These are phyloP conservation scores for Phytopythium montanum DNA, from an alignment of 352 stramenopile genomes.

Conservation along the genomic window DNA sequence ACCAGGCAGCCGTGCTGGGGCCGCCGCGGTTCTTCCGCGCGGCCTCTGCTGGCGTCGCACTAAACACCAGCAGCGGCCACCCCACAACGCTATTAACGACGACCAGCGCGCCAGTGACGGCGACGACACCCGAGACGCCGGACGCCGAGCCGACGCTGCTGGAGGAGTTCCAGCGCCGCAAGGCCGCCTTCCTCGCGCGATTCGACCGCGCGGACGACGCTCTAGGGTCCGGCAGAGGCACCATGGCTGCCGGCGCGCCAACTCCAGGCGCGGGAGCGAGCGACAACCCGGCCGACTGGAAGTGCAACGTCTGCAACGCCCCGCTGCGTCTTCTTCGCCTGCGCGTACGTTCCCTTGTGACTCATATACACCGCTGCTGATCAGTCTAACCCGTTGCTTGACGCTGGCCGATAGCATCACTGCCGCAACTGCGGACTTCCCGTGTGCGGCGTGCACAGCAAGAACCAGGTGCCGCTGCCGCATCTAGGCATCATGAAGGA, in stretches of 20 bases:
- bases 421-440: constrained; percentile 62
- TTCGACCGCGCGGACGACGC: constrained; percentile 29
- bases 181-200: constrained; percentile 44
- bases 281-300: constrained; percentile 28
- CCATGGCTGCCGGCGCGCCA: constrained; percentile 7
- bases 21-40: constrained; percentile 2
- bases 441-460: constrained; percentile 72
- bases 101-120: too few species aligned
- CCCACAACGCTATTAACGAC: neutral
- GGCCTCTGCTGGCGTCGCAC: neutral
- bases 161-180: constrained; percentile 38
- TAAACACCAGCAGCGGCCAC: constrained; percentile 8
- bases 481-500: constrained; percentile 73
- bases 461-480: constrained; percentile 72
- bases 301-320: constrained; percentile 67
- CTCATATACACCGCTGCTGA: constrained; percentile 6
- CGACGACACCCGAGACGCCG: constrained; percentile 8
- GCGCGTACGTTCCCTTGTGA: constrained; percentile 25
- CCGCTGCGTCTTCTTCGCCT: constrained; percentile 44
- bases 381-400: neutral
- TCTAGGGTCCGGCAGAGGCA: constrained; percentile 9
- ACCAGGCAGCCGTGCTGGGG: neutral
- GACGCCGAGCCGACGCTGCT: constrained; percentile 27
- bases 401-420: constrained; percentile 35
- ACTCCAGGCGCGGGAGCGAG: constrained; percentile 1